Conservation (phyloP, 164 flowering plant species). For the Annona cherimola region DNA sequence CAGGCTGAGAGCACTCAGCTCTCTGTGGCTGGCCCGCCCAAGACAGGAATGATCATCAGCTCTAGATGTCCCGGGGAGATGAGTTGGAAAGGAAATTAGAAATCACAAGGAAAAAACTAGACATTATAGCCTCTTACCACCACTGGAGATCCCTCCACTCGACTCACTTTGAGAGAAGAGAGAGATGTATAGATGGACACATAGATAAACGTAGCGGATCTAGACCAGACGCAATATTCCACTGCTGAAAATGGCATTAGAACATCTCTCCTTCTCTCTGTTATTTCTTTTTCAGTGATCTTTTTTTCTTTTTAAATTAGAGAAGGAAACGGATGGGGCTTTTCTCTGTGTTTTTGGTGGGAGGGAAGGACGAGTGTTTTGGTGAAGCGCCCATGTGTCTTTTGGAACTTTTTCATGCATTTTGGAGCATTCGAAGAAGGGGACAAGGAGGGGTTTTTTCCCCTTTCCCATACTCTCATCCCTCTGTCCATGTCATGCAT, state of each 20-base stretch:
- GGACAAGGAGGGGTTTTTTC: neutral
- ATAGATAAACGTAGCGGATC: neutral
- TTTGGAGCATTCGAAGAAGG: neutral
- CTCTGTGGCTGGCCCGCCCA: conserved; percentile 77
- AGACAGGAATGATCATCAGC: conserved; percentile 36
- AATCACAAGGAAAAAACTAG: neutral
- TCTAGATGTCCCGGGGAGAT: neutral
- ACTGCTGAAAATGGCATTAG: neutral
- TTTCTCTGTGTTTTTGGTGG: neutral
- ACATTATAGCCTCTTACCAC: neutral
- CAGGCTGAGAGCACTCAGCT: conserved; percentile 80
- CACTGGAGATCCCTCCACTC: neutral
- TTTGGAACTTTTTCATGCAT: neutral
- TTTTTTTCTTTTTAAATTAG: neutral
- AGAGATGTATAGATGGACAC: conserved; percentile 22
- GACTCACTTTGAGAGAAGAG: neutral
- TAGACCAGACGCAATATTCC: neutral
- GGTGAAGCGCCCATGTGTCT: neutral
- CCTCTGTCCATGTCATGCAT: neutral
- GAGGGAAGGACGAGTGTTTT: conserved; percentile 1
- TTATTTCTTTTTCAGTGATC: neutral
- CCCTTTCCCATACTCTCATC: neutral
- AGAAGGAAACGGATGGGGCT: neutral
- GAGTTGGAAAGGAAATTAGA: neutral
- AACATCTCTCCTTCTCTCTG: neutral